Evolutionary conservation across 2,329 filamentous ascomycete species (phyloP).

Genomic region (Incumbomyces delicatus): DNA sequence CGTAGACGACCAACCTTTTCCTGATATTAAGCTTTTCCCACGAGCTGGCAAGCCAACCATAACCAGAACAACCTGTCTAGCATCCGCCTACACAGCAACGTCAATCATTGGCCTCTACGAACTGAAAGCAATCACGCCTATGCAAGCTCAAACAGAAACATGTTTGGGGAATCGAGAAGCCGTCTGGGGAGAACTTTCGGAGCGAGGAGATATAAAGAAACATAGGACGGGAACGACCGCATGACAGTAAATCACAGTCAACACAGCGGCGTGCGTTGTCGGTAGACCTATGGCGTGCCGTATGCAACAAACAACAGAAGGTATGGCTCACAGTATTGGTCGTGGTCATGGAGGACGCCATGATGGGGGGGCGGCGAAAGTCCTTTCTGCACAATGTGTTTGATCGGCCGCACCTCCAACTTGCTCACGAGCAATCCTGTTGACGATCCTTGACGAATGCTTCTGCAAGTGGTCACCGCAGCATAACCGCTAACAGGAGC

Average conservation of each 20-base stretch:
- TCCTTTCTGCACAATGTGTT: not conserved
- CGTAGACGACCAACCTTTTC: slow-evolving; percentile 59
- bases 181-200: not conserved
- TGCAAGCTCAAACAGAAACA: not conserved
- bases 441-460: too few relatives aligned
- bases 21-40: slow-evolving; percentile 94
- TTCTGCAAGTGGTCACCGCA: too few relatives aligned
- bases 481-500: too few relatives aligned
- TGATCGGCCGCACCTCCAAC: too few relatives aligned
- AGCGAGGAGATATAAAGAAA: too few relatives aligned
- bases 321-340: slow-evolving; percentile 3
- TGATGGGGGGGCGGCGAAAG: not conserved
- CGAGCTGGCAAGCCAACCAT: slow-evolving; percentile 96
- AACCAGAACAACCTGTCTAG: slow-evolving; percentile 93
- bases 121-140: not conserved
- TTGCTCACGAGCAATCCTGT: too few relatives aligned
- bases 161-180: not conserved
- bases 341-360: slow-evolving; percentile 5
- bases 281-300: too few relatives aligned
- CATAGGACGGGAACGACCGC: too few relatives aligned
- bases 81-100: slow-evolving; percentile 57
- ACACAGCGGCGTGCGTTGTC: too few relatives aligned
- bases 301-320: not conserved
- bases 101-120: slow-evolving; percentile 6
- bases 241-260: too few relatives aligned